Conservation (phyloP, 1,284 basidiomycete genomes). For the Ceratobasidium sp. region DNA sequence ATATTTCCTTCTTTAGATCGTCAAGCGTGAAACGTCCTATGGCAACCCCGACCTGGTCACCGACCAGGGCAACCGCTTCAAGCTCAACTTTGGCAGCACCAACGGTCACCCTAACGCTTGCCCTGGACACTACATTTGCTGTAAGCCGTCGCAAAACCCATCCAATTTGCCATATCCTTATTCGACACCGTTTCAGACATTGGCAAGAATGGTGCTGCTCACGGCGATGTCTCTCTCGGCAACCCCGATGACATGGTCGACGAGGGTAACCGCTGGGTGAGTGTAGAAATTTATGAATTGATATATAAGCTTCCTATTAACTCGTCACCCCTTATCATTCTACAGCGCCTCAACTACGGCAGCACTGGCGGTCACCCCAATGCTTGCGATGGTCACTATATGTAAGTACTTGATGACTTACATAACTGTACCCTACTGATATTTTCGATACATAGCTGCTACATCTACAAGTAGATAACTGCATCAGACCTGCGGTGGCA, state of each 20-base stretch:
- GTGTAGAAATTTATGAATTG: neutral
- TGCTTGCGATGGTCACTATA: conserved; percentile 38
- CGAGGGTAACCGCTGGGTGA: conserved; percentile 41
- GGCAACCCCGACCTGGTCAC: conserved; percentile 39
- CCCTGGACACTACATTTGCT: conserved; percentile 42
- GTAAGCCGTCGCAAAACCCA: neutral
- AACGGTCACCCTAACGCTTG: conserved; percentile 36
- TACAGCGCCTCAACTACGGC: conserved; percentile 41
- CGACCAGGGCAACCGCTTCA: conserved; percentile 42
- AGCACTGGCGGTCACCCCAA: conserved; percentile 43
- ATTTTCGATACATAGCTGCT: conserved; percentile 13
- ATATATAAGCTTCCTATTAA: too few species aligned
- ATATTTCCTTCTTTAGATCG: conserved; percentile 2
- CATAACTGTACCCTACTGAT: neutral
- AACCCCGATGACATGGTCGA: conserved; percentile 36
- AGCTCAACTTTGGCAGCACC: conserved; percentile 42
- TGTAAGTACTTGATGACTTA: neutral
- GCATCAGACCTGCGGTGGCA: neutral
- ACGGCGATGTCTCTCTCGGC: conserved; percentile 35
- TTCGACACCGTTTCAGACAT: conserved; percentile 18
- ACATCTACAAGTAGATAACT: conserved; percentile 26
- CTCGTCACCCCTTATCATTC: too few species aligned
- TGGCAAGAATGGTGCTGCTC: conserved; percentile 7
- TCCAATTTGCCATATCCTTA: neutral
- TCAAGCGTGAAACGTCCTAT: conserved; percentile 29